Conservation (phyloP, 352 stramenopile genomes). For the Phytophthora lateralis region DNA sequence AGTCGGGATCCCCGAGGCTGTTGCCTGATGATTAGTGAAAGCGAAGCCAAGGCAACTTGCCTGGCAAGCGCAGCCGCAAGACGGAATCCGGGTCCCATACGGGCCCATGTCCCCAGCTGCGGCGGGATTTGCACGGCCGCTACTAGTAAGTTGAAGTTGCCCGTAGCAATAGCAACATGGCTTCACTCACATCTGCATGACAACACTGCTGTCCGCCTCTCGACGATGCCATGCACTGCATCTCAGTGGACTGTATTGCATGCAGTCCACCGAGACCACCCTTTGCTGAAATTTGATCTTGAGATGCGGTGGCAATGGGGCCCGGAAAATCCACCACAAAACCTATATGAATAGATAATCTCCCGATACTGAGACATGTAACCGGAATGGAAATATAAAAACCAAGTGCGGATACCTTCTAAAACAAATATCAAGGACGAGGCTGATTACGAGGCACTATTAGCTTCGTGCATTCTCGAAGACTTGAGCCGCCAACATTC, state of each 20-base stretch:
- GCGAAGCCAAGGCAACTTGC: neutral
- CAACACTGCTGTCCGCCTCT: neutral
- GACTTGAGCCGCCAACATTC: neutral
- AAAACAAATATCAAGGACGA: neutral
- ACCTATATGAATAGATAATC: neutral
- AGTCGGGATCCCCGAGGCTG: neutral
- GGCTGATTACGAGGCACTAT: neutral
- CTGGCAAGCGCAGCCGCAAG: neutral
- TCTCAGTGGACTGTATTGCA: too few species aligned
- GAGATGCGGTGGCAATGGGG: neutral
- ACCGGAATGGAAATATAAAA: neutral
- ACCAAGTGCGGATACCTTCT: neutral
- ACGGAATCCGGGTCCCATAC: neutral
- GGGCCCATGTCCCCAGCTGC: neutral
- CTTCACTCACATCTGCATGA: neutral
- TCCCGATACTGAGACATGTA: constrained; percentile 1
- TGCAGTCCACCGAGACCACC: neutral
- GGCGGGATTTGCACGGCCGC: neutral
- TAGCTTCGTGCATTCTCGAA: neutral
- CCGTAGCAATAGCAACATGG: neutral
- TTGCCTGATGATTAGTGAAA: neutral
- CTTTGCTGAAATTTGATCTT: neutral
- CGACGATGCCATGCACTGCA: too few species aligned
- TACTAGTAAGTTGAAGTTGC: neutral
- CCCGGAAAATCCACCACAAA: neutral